Percentiles rank a stretch among this genome's conserved stretches.
These are phyloP conservation scores for Pyrrhoderma noxium DNA, from an alignment of 1,284 basidiomycete species.

Conservation along the genomic window DNA sequence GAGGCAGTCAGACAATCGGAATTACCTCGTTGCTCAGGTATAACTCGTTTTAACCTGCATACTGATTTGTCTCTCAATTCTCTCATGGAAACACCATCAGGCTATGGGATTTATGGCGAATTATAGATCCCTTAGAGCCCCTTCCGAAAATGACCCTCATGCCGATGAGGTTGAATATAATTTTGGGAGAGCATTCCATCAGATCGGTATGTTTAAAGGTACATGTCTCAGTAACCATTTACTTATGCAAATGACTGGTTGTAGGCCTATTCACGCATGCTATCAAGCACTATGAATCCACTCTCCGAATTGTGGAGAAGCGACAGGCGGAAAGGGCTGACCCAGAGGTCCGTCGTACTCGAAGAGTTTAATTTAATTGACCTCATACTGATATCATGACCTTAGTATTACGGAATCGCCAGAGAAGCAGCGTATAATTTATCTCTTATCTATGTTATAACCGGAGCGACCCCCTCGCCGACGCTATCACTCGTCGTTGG, in stretches of 20 bases:
- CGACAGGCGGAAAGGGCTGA: constrained; percentile 24
- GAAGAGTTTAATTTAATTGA: neutral
- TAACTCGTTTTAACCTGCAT: constrained; percentile 8
- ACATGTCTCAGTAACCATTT: neutral
- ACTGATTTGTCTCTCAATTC: neutral
- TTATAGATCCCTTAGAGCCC: constrained; percentile 56
- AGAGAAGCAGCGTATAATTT: constrained; percentile 86
- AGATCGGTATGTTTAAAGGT: constrained; percentile 52
- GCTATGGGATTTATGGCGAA: constrained; percentile 75
- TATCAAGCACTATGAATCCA: constrained; percentile 75
- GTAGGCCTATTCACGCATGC: constrained; percentile 76
- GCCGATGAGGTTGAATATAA: constrained; percentile 84
- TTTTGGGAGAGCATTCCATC: constrained; percentile 85
- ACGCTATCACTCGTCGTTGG: constrained; percentile 61
- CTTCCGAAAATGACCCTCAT: constrained; percentile 33
- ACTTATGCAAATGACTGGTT: constrained; percentile 1
- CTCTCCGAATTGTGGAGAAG: constrained; percentile 53
- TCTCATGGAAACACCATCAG: constrained; percentile 42
- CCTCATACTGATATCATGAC: constrained; percentile 1
- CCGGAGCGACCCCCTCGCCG: constrained; percentile 66
- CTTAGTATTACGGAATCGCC: constrained; percentile 39
- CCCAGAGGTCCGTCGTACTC: constrained; percentile 10
- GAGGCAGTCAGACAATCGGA: constrained; percentile 88
- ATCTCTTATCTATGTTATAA: constrained; percentile 71
- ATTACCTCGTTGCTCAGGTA: constrained; percentile 79